Base-by-base conservation (phyloP, 192 early-diverging fungal genomes). In the Backusella australiensis region DNA sequence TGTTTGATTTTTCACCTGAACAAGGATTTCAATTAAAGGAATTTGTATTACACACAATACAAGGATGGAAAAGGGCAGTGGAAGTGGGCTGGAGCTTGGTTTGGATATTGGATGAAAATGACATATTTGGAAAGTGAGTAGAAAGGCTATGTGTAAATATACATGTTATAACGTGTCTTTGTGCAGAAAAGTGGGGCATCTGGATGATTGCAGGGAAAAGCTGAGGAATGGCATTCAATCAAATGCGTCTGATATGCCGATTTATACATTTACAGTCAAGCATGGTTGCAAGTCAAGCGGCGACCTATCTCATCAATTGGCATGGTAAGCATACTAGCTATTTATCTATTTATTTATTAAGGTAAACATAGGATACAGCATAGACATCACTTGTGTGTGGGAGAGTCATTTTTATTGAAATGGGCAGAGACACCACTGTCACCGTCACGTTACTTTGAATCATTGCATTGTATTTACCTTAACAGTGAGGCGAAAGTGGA, bases 61-160 rank as follows among this genome's bases (percentile, higher is more conserved):
- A 63, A 29, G 56, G 56, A 26, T 63, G 56, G 56, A 63, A 29
- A 14, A 63, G 12, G 12, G 56, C 56, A 63, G 12, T 23, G 12
- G 12, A 63, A 2, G 32, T 3, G 8, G 4, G 12, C 11, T 63
- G 23, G 56, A 23, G 23, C 12, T 26, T 63, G 29, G 26, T 63
- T 63, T 63, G 56, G 56, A 63, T 63, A 26, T 63, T 63, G 12
- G 56, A 63, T 63, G 56, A 63, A n/a, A 63, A 63, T 63, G 56
- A 63, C 2, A 4, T 63, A 63, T 63, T 29, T 63, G 56, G 56
- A 63, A 63, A 63, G 56, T 63, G 26, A 63, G 56, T 63, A 39
- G 3, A 59, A 6, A 9, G 4, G 46, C 15, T 3, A 44, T 44
- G 15, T 44, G 15, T 44, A 44, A 29, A 12, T 29, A 5, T 0